These are phyloP conservation scores for Juncus effusus DNA, from an alignment of 176 grass and related monocot species.

Conservation along the genomic window DNA sequence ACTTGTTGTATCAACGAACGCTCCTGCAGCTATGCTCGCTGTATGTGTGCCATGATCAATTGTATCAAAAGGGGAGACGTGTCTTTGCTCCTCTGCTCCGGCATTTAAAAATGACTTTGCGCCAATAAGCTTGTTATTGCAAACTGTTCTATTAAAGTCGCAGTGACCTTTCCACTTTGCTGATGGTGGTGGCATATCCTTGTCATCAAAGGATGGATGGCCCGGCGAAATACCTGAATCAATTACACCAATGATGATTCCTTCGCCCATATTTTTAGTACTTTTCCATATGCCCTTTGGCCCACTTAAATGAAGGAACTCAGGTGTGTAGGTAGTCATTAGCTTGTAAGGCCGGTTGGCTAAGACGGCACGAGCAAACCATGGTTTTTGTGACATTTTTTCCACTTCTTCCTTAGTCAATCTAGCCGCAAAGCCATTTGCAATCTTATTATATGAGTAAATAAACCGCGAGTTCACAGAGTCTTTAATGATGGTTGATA, in stretches of 20 bases:
- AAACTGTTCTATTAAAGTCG: slow-evolving; percentile 41
- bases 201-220: slow-evolving; percentile 50
- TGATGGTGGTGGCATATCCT: slow-evolving; percentile 42
- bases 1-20: slow-evolving; percentile 18
- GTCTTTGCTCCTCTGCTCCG: slow-evolving; percentile 1
- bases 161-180: slow-evolving; percentile 42
- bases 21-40: slow-evolving; percentile 50
- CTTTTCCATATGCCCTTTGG: slow-evolving; percentile 32
- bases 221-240: slow-evolving; percentile 43
- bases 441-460: slow-evolving; percentile 53
- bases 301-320: slow-evolving; percentile 40
- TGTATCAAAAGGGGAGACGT: slow-evolving; percentile 52
- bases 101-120: slow-evolving; percentile 59
- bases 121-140: slow-evolving; percentile 75
- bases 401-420: slow-evolving; percentile 37
- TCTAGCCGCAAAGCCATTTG: slow-evolving; percentile 53
- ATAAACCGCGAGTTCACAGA: slow-evolving; percentile 34
- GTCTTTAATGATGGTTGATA: slow-evolving; percentile 40
- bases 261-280: slow-evolving; percentile 43
- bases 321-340: slow-evolving; percentile 59
- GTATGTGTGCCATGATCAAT: slow-evolving; percentile 71
- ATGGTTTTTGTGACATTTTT: slow-evolving; percentile 19
- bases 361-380: slow-evolving; percentile 38
- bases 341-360: slow-evolving; percentile 39
- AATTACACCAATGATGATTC: slow-evolving; percentile 49